Conservation (phyloP, 371 early-diverging fungal species). For the Mucor sp. region DNA sequence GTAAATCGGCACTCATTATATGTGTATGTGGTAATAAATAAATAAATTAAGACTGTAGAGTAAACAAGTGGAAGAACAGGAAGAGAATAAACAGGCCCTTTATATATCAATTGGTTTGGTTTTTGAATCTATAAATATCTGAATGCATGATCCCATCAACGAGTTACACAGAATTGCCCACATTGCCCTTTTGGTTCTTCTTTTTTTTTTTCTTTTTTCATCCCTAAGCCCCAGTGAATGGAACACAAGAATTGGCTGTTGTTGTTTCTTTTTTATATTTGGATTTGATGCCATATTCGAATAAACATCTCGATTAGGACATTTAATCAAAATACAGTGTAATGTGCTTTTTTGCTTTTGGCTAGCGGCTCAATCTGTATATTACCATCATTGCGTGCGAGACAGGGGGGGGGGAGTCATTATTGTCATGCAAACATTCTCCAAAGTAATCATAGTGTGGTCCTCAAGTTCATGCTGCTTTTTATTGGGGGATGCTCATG, state of each 20-base stretch:
- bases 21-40: neutral
- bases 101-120: slow-evolving; percentile 1
- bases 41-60: neutral
- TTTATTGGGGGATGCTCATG: no score
- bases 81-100: neutral
- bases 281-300: neutral
- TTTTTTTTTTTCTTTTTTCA: slow-evolving; percentile 3
- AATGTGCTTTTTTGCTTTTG: neutral
- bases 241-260: neutral
- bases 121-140: neutral
- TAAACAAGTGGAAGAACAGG: slow-evolving; percentile 2
- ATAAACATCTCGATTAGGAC: neutral
- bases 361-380: no score
- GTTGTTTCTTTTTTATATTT: neutral
- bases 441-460: no score
- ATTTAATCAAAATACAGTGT: neutral
- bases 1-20: slow-evolving; percentile 21
- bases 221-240: slow-evolving; percentile 1
- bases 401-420: no score
- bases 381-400: no score
- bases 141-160: neutral
- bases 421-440: no score
- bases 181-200: neutral
- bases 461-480: no score
- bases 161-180: slow-evolving; percentile 1